Base-by-base conservation (phyloP, 768 basidiomycete species). In the Suillus plorans region DNA sequence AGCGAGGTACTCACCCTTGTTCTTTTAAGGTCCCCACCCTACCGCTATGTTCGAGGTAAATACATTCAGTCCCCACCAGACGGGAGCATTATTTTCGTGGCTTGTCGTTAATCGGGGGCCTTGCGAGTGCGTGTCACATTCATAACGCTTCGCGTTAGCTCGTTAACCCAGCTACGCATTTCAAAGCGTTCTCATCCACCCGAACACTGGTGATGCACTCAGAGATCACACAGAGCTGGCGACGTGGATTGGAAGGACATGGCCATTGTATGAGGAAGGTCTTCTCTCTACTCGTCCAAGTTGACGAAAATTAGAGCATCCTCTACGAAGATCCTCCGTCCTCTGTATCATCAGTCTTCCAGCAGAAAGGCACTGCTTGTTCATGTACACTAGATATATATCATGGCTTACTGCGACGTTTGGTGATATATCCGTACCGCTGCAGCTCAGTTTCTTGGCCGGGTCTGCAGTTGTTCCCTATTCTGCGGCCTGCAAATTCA, bases 31-130 rank as follows among this genome's bases (percentile, higher is more conserved):
- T 79, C 90, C 88, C 0, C 90, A 91, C 68, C 86, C 89, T 0
- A 85, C 84, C 10, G 82, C 87, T 8, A 90, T 90, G 88, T 91
- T 90, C 69, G 84, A 91, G 71, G 82, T 90, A 64, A 85, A 91
- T 70, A 85, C 84, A 1, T 86, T 86, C 73, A 85, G 69, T 39
- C 89, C 89, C 12, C 87, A 86, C 68, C 85, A 90, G 70, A 89
- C 87, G 0, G 89, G 90, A 0, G 82, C 87, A 2, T 74, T 91
- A 14, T 90, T 91, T 70, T 80, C 85, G 5, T 91, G 85, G 84
- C 81, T 90, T 20, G 84, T 81, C 20, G 86, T 89, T 39, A 80
- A 90, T 72, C 84, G 89, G 8, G 89, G 90, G 13, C 86, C 89
- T 9, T 86, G 85, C 80, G 89, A 89, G 89, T 90, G 71, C 52